Conservation (phyloP, 148 eudicot species). For the Amaranthus cruentus region DNA sequence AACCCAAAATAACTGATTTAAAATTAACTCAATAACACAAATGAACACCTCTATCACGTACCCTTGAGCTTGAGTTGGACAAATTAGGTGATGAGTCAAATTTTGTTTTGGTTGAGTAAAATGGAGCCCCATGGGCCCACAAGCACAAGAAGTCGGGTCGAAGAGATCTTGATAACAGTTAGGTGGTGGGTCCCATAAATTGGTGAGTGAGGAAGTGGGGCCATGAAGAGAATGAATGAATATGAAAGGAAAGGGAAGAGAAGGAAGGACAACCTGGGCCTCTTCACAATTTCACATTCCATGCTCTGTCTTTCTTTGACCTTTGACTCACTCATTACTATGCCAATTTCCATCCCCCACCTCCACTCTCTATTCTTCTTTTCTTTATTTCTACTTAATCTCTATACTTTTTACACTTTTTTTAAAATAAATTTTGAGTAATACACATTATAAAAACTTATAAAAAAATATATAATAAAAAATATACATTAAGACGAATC, state of each 20-base stretch:
- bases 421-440: too few species aligned
- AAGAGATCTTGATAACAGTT: slow-evolving; percentile 11
- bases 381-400: not conserved
- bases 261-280: slow-evolving; percentile 45
- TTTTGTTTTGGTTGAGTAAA: not conserved
- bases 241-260: too few species aligned
- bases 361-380: slow-evolving; percentile 5
- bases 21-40: too few species aligned
- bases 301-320: slow-evolving; percentile 49
- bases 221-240: slow-evolving; percentile 11
- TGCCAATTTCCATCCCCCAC: not conserved
- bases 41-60: too few species aligned
- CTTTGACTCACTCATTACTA: slow-evolving; percentile 37
- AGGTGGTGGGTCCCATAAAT: slow-evolving; percentile 14
- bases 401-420: too few species aligned
- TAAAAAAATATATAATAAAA: too few species aligned
- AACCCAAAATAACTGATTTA: too few species aligned
- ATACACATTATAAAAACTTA: too few species aligned
- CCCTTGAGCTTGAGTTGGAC: too few species aligned
- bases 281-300: slow-evolving; percentile 53
- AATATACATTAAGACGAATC: too few species aligned
- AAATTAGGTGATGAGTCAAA: too few species aligned
- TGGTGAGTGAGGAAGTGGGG: not conserved
- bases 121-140: slow-evolving; percentile 12
- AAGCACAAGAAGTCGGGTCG: too few species aligned